Evolutionary conservation across 768 basidiomycete genomes (phyloP), one percentile per base, ranked within the genome.

Genomic region (Boletus huronensis): DNA sequence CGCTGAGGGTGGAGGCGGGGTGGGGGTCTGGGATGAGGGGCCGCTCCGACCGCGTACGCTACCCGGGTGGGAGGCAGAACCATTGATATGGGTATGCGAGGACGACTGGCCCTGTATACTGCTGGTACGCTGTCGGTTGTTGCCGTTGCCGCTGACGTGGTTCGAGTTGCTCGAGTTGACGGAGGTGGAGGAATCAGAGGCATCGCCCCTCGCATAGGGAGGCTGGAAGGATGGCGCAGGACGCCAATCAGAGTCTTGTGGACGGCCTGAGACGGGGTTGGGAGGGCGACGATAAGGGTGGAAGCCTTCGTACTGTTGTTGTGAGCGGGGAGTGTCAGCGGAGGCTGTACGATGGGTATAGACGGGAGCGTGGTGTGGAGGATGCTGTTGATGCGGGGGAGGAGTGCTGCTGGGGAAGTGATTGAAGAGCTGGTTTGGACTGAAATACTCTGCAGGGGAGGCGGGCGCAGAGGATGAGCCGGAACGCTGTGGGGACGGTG

Each of bases 271-370:
- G 68, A 64, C 19, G 52, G 58, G 5, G 51, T 55, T 60, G 26
- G 70, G 77, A 21, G 88, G 88, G 14, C 89, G 82, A 52, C 89
- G 86, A 77, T 91, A 91, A 51, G 90, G 90, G 68, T 91, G 89
- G 67, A 84, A 92, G 26, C 87, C 89, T 34, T 76, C 76, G 55
- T 78, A 77, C 35, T 50, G 66, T 10, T 48, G 64, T 25, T 60
- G 58, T 2, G 59, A 31, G 19, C 69, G 61, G 38, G 64, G 65
- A 0, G 64, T 54, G 14, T 66, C 66, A 1, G 73, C 58, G 0
- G 75, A 70, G 44, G 66, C 55, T 1, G 70, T 72, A 61, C 79
- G 74, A 50, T 73, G 75, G 40, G 71, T 70, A 53, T 73, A 75
- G 13, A 58, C 64, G n/a, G 69, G 69, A 0, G 69, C 68, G 42